Evolutionary conservation across 371 early-diverging fungal species (phyloP), one percentile per base, ranked within the genome.

Genomic region (Mortierella polycephala): DNA sequence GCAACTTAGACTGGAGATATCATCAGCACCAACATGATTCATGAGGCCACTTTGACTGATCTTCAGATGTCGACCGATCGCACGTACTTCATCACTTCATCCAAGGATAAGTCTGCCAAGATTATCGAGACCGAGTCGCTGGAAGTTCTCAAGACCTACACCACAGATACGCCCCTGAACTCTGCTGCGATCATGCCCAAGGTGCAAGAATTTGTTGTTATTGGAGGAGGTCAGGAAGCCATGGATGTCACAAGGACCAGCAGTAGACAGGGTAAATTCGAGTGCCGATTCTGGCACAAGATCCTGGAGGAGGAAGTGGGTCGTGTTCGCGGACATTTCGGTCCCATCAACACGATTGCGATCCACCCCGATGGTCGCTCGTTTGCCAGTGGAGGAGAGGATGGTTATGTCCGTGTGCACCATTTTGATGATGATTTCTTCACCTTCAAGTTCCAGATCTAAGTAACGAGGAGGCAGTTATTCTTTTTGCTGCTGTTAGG

Each of bases 311-410:
- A 98, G 79, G 99, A 99, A 84, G 92, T 99, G 51, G 99, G 99
- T 47, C 93, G 97, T 70, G 96, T 97, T 57, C 96, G 93, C 86
- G 99, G 99, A 50, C 99, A 99, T 82, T 99, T 99, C 86, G 99
- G 99, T 76, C 99, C 99, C 62, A 98, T 99, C 86, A 99, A 99
- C 88, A 97, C 99, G 16, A 89, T 99, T 69, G 98, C 98, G 40
- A 95, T 99, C 69, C 95, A 96, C 82, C 99, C 99, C 20, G 92
- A 92, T 69, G 99, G 99, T 57, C 93, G 87, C 70, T 90, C 88
- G 70, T 98, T 96, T 83, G 94, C 99, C 56, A 93, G 93, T 69
- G 99, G 99, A 81, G 97, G 97, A 82, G 99, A 99, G 85, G 99
- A 99, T 84, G 99, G 99, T 83, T 94, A 93, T 59, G 93, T 99